A percentile compares a stretch with the other conserved stretches of the same genome.
These are phyloP conservation scores for Hymenoscyphus fructigenus DNA, from an alignment of 2,329 filamentous ascomycete species.

Conservation along the genomic window DNA sequence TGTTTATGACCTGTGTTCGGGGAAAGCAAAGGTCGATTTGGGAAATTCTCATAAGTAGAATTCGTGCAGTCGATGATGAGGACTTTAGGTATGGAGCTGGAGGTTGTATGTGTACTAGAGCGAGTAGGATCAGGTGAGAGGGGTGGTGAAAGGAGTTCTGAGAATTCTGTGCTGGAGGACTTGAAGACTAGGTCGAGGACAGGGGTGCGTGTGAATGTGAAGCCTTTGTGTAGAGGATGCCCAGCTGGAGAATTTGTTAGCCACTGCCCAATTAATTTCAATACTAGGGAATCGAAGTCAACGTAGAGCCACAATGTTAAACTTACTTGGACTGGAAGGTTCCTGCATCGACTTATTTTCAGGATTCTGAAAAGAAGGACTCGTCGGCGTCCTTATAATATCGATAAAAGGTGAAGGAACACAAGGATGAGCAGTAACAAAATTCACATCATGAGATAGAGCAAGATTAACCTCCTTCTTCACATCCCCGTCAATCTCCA, in stretches of 20 bases:
- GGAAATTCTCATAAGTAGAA: slow-evolving; percentile 13
- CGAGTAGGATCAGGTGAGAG: slow-evolving; percentile 21
- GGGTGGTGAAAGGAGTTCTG: slow-evolving; percentile 33
- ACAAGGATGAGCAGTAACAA: slow-evolving; percentile 66
- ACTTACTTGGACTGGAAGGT: slow-evolving; percentile 14
- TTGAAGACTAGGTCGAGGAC: slow-evolving; percentile 52
- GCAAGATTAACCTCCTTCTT: slow-evolving; percentile 35
- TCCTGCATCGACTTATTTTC: slow-evolving; percentile 12
- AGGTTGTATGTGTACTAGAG: slow-evolving; percentile 38
- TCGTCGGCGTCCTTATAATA: slow-evolving; percentile 58
- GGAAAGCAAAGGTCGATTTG: slow-evolving; percentile 31
- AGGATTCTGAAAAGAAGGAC: slow-evolving; percentile 59
- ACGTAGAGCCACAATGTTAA: not conserved
- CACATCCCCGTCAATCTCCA: slow-evolving; percentile 23
- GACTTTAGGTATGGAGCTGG: slow-evolving; percentile 42
- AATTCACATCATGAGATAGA: slow-evolving; percentile 59
- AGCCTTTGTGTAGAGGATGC: slow-evolving; percentile 63
- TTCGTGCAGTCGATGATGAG: slow-evolving; percentile 62
- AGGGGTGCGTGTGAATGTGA: slow-evolving; percentile 59
- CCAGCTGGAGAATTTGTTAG: slow-evolving; percentile 40
- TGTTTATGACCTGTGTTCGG: slow-evolving; percentile 9
- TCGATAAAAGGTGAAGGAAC: slow-evolving; percentile 56
- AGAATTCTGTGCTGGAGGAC: slow-evolving; percentile 23
- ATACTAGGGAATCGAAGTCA: not conserved
- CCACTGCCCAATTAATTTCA: not conserved